Conservation (phyloP, 306 rosid species). For the Dryas octopetala region DNA sequence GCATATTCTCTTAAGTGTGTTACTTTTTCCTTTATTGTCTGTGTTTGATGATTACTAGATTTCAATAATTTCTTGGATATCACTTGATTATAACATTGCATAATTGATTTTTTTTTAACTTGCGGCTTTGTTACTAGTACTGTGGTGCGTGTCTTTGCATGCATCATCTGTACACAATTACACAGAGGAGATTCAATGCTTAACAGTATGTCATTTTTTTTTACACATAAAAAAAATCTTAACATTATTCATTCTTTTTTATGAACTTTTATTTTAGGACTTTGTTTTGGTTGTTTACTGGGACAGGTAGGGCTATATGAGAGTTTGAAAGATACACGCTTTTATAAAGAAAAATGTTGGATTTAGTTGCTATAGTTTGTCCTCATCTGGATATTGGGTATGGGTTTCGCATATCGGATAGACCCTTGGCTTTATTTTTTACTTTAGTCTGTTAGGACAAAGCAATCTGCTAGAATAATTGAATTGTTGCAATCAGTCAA, state of each 20-base stretch:
- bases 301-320: not conserved
- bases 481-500: not conserved
- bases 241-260: not conserved
- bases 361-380: not conserved
- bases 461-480: not conserved
- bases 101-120: not conserved
- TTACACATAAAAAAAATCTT: not conserved
- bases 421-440: not conserved
- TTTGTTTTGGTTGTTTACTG: not conserved
- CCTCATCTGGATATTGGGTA: not conserved
- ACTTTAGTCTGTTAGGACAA: not conserved
- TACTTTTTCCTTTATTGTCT: not conserved
- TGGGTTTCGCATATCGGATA: not conserved
- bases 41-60: not conserved
- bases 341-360: not conserved
- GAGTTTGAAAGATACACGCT: not conserved
- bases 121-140: not conserved
- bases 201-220: not conserved
- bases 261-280: not conserved
- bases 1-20: not conserved
- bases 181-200: not conserved
- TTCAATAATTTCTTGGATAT: not conserved
- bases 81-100: not conserved
- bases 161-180: not conserved
- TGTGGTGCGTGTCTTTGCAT: not conserved